These are phyloP conservation scores for Porodaedalea pini DNA, from an alignment of 1,284 basidiomycete genomes.

Conservation along the genomic window DNA sequence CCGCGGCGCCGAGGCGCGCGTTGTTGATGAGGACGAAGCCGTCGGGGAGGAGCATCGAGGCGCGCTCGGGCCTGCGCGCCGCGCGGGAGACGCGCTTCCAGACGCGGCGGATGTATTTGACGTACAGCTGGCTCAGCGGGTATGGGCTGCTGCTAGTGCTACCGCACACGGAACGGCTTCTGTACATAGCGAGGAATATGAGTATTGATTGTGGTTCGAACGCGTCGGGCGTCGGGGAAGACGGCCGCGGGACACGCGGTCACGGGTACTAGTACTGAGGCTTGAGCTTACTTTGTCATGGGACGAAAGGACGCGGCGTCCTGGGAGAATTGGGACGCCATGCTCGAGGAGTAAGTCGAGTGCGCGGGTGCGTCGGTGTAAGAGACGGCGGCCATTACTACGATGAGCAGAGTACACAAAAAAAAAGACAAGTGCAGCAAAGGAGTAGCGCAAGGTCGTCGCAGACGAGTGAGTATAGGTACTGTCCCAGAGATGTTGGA, in stretches of 20 bases:
- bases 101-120: conserved; percentile 52
- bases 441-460: background rate
- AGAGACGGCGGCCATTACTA: background rate
- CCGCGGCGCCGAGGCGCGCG: conserved; percentile 14
- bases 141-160: background rate
- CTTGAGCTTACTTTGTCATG: background rate
- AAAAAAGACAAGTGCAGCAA: background rate
- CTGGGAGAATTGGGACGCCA: conserved; percentile 2
- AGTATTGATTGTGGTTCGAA: background rate
- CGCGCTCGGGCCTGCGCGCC: conserved; percentile 47
- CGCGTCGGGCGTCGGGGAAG: background rate
- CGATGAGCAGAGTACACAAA: background rate
- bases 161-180: background rate
- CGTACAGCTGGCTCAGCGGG: conserved; percentile 25
- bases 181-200: background rate
- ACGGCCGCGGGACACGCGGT: no score
- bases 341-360: conserved; percentile 3
- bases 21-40: conserved; percentile 58
- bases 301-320: conserved; percentile 1
- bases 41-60: conserved; percentile 47
- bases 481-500: background rate
- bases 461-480: conserved; percentile 2
- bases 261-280: no score
- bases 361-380: conserved; percentile 6
- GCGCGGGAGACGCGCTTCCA: conserved; percentile 60